Evolutionary conservation across 331 rosid species (phyloP).

Genomic region (Acacia concinna): DNA sequence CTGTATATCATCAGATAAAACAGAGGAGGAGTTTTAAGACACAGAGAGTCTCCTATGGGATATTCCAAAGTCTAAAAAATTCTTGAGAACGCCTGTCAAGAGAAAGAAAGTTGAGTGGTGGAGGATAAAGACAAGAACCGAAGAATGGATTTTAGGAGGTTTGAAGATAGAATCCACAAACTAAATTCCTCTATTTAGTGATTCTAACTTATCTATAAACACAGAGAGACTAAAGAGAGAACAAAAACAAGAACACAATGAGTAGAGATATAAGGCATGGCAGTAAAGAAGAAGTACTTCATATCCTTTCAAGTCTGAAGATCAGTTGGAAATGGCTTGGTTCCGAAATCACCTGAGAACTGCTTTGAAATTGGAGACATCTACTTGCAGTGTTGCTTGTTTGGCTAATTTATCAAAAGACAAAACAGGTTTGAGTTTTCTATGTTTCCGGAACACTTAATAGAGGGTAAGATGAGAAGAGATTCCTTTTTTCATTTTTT

Average conservation of each 20-base stretch:
- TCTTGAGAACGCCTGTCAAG: background rate
- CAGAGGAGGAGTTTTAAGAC: constrained; percentile 14
- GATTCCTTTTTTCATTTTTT: constrained; percentile 24
- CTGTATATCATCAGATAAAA: constrained; percentile 14
- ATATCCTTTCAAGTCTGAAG: constrained; percentile 41
- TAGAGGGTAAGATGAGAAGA: constrained; percentile 31
- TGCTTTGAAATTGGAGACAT: constrained; percentile 53
- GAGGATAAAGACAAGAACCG: background rate
- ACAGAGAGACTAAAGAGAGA: constrained; percentile 29
- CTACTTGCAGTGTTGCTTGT: constrained; percentile 35
- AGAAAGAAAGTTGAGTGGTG: background rate
- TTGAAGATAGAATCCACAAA: background rate
- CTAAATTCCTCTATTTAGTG: constrained; percentile 11
- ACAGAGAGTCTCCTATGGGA: constrained; percentile 20
- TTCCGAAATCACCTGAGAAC: constrained; percentile 37
- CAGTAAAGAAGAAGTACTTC: constrained; percentile 24
- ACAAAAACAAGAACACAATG: constrained; percentile 17
- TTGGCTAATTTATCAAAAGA: constrained; percentile 45
- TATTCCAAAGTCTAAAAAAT: constrained; percentile 2
- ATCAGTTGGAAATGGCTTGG: constrained; percentile 38
- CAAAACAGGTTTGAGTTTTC: constrained; percentile 40
- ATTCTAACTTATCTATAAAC: constrained; percentile 2
- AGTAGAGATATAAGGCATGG: constrained; percentile 15
- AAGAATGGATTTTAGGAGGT: background rate
- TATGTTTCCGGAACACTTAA: constrained; percentile 41